Base-by-base conservation (phyloP, 257 asterid genomes). In the Linaria vulgaris region DNA sequence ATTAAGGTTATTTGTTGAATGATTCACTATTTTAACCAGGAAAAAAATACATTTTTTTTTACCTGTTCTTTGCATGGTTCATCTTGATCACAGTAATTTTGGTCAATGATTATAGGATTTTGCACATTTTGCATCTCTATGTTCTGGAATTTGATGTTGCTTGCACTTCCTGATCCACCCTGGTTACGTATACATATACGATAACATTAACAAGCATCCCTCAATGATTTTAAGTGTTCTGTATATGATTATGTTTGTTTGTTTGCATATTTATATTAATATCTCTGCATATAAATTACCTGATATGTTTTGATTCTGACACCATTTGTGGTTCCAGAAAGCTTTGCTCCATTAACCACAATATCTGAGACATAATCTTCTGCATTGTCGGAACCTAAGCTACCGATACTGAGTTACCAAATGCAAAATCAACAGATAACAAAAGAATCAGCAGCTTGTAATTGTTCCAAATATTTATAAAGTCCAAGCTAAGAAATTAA, bases 141-240 rank as follows among this genome's bases (percentile, higher is more conserved):
- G 31, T 88, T 84, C 59, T 72, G 83, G 70, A 91, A 91, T 48
- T 66, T 82, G 55, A 91, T 88, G 79, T 84, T 86, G 74, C 74
- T 86, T 67, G 88, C 96, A 69, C 78, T 84, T 62, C 98, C 98
- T 9, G 88, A 84, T 49, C 96, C 98, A 12, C 98, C 98, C 94
- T 90, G 79, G 14, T 10, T 13, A 16, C 43, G 10, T 25, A 25
- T 9, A 37, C 15, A 20, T 3, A 30, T 30, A n/a, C n/a, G n/a
- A n/a, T n/a, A n/a, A n/a, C n/a, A n/a, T n/a, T n/a, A n/a, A n/a
- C n/a, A n/a, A n/a, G n/a, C n/a, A n/a, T n/a, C n/a, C n/a, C n/a
- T n/a, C n/a, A n/a, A n/a, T n/a, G n/a, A n/a, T n/a, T n/a, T n/a
- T n/a, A n/a, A n/a, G n/a, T n/a, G n/a, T n/a, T n/a, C n/a, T n/a